Percentiles rank a stretch among this genome's conserved stretches.
Evolutionary conservation across 2,329 filamentous ascomycete genomes (phyloP).

Genomic region (Sclerotinia borealis): DNA sequence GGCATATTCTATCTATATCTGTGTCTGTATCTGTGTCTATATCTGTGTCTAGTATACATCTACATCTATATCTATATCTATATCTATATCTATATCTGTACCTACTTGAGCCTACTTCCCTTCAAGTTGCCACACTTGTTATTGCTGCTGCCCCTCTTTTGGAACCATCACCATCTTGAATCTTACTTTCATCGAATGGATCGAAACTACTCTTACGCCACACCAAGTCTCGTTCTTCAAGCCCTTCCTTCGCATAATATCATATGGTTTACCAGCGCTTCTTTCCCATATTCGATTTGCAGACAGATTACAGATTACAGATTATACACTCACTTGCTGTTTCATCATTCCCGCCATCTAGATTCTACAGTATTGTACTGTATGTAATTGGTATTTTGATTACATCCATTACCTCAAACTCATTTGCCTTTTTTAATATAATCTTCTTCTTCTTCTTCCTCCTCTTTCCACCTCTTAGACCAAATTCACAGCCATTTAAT

Average conservation of each 20-base stretch:
- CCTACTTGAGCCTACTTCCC: background rate
- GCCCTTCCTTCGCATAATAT: background rate
- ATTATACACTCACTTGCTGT: too few species aligned
- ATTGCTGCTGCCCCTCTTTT: background rate
- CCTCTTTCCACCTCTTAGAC: too few species aligned
- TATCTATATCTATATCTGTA: background rate
- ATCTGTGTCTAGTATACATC: background rate
- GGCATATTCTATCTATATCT: background rate
- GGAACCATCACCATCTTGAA: background rate
- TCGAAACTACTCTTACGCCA: background rate
- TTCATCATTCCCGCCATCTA: background rate
- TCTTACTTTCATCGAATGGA: background rate
- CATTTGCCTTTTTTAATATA: background rate
- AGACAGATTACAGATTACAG: too few species aligned
- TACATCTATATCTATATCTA: background rate
- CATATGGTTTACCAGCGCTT: too few species aligned
- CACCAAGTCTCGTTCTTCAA: background rate
- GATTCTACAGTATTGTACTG: too few species aligned
- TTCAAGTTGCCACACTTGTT: background rate
- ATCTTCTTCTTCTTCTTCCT: background rate
- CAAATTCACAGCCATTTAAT: too few species aligned
- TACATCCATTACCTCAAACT: background rate
- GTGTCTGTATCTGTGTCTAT: background rate
- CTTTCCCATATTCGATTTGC: background rate
- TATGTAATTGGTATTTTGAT: background rate